These are phyloP conservation scores for Withania somnifera DNA, from an alignment of 305 asterid species.

Conservation along the genomic window DNA sequence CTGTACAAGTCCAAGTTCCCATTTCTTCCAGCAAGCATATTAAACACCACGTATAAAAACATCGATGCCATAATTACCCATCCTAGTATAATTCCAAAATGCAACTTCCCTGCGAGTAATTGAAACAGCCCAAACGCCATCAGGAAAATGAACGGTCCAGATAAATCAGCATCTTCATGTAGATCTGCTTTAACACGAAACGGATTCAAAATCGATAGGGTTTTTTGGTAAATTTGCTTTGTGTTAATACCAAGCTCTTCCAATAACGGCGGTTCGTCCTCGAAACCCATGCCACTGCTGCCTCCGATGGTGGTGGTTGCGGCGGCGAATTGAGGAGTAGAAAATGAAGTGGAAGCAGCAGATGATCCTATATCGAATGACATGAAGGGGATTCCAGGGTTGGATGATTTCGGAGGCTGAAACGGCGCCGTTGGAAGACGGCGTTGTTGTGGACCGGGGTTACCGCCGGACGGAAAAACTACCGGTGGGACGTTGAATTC, in stretches of 20 bases:
- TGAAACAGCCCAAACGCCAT: conserved; percentile 81
- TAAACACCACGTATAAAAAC: conserved; percentile 69
- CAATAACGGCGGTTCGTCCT: conserved; percentile 59
- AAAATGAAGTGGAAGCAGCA: conserved; percentile 55
- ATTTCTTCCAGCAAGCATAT: conserved; percentile 75
- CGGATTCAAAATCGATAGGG: conserved; percentile 30
- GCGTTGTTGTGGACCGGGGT: conserved; percentile 51
- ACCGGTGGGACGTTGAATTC: conserved; percentile 46
- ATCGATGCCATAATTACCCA: conserved; percentile 85
- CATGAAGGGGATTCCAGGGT: conserved; percentile 65
- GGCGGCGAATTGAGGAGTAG: conserved; percentile 32
- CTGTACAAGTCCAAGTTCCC: conserved; percentile 80
- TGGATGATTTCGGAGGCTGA: conserved; percentile 56
- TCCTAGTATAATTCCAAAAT: conserved; percentile 58
- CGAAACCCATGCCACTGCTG: conserved; percentile 22
- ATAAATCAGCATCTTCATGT: conserved; percentile 67
- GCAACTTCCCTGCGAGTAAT: conserved; percentile 75
- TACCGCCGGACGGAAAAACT: conserved; percentile 44
- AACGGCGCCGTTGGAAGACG: conserved; percentile 71
- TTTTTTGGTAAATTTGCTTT: conserved; percentile 63
- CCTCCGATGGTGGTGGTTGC: conserved; percentile 19
- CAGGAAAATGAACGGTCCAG: conserved; percentile 55
- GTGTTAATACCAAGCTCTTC: conserved; percentile 68
- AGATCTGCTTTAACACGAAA: conserved; percentile 53
- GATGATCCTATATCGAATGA: conserved; percentile 69